Conservation (phyloP, 306 rosid species). For the Acacia crassicarpa region DNA sequence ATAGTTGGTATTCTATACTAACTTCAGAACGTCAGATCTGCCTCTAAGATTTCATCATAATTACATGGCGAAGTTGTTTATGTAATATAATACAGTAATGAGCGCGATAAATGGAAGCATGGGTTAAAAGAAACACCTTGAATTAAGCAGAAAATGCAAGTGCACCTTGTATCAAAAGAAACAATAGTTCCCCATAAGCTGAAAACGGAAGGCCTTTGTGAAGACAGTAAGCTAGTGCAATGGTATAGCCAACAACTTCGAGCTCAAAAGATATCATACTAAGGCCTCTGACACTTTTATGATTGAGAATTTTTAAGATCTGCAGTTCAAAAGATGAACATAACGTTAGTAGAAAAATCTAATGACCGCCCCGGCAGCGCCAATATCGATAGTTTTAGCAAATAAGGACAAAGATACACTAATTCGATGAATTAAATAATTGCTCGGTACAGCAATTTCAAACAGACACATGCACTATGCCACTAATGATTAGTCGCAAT, state of each 20-base stretch:
- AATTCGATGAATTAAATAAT: background rate
- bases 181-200: conserved; percentile 86
- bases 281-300: conserved; percentile 83
- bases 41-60: background rate
- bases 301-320: conserved; percentile 74
- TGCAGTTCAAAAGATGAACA: conserved; percentile 39
- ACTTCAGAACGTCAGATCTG: conserved; percentile 9
- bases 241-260: conserved; percentile 86
- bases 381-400: background rate
- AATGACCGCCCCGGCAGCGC: background rate
- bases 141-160: background rate
- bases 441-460: background rate
- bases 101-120: background rate
- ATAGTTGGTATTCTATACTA: background rate
- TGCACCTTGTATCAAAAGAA: conserved; percentile 86
- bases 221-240: conserved; percentile 88
- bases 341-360: background rate
- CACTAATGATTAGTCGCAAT: background rate
- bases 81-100: background rate
- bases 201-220: conserved; percentile 93
- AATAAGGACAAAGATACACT: background rate
- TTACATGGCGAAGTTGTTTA: background rate
- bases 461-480: background rate
- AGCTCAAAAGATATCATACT: conserved; percentile 83
- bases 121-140: background rate